A percentile compares a stretch with the other conserved stretches of the same genome.
Evolutionary conservation across 805 yeast genomes (phyloP).

Genomic region (Yarrowia sp.): DNA sequence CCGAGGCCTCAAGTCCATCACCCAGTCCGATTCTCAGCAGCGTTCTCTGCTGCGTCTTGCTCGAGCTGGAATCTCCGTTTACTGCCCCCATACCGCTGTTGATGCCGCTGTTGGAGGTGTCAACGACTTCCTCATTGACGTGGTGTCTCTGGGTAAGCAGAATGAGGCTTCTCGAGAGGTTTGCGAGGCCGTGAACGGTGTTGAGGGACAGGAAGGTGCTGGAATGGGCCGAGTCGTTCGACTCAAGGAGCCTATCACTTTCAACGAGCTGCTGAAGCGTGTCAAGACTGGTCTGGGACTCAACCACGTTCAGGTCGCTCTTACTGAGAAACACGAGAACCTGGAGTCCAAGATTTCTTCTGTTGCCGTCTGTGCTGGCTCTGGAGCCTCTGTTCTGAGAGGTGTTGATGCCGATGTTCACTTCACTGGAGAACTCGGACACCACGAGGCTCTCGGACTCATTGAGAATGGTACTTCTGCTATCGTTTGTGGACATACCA

Average conservation of each 20-base stretch:
- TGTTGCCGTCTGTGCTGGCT: constrained; percentile 92
- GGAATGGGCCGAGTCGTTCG: constrained; percentile 81
- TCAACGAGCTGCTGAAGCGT: constrained; percentile 48
- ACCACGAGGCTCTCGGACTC: constrained; percentile 78
- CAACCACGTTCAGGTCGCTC: constrained; percentile 61
- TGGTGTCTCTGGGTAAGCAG: constrained; percentile 44
- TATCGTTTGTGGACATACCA: constrained; percentile 82
- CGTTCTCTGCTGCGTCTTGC: constrained; percentile 67
- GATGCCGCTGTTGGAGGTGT: constrained; percentile 94
- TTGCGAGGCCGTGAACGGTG: constrained; percentile 46
- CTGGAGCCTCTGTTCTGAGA: constrained; percentile 75
- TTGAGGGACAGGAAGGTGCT: constrained; percentile 47
- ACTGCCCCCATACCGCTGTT: constrained; percentile 93
- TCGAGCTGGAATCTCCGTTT: constrained; percentile 78
- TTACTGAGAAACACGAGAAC: constrained; percentile 36
- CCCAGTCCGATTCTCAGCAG: constrained; percentile 77
- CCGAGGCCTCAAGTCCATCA: constrained; percentile 75
- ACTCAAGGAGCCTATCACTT: constrained; percentile 45
- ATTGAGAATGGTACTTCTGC: constrained; percentile 71
- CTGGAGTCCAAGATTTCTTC: constrained; percentile 39
- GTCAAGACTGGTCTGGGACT: constrained; percentile 57
- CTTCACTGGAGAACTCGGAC: constrained; percentile 91
- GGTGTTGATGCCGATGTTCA: constrained; percentile 61
- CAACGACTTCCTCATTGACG: constrained; percentile 83
- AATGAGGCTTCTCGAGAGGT: constrained; percentile 38